phyloP scores from a whole-genome alignment of 2,329 filamentous ascomycete genomes.

The Juglanconis oblonga region DNA sequence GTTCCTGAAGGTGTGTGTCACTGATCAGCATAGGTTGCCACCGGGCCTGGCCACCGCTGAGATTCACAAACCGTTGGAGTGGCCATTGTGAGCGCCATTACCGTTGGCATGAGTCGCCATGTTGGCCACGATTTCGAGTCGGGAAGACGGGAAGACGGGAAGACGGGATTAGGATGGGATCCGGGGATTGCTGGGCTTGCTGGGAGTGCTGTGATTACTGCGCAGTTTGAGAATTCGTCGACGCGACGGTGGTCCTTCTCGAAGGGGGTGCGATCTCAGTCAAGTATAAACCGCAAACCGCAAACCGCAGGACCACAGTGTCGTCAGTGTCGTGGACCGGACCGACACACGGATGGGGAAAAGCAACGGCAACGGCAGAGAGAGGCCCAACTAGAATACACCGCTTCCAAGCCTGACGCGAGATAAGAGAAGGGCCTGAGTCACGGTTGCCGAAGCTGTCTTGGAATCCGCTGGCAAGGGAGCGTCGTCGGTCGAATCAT shows the following conservation, averaged over 20 bases:
- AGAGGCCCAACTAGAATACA: neutral
- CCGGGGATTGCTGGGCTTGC: neutral
- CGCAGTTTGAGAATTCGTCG: neutral
- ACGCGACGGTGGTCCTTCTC: neutral
- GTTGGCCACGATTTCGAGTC: neutral
- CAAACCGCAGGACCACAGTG: neutral
- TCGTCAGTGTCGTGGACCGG: neutral
- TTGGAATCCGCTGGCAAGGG: constrained; percentile 1
- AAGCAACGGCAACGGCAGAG: neutral
- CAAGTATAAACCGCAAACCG: constrained; percentile 9
- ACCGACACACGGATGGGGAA: neutral
- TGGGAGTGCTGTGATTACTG: neutral
- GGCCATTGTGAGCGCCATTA: neutral
- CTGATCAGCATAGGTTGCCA: too few species aligned
- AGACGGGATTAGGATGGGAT: neutral
- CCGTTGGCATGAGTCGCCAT: constrained; percentile 9
- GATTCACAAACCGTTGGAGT: constrained; percentile 10
- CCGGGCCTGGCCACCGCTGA: neutral
- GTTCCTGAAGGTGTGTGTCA: neutral
- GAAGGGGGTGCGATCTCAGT: constrained; percentile 4
- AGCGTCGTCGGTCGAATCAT: neutral
- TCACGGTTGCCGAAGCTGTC: neutral
- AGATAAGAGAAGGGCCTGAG: neutral
- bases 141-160: too few species aligned
- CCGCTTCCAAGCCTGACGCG: neutral